Base-by-base conservation (phyloP, 1,139 yeast genomes). In the Zygosaccharomyces sapae region DNA sequence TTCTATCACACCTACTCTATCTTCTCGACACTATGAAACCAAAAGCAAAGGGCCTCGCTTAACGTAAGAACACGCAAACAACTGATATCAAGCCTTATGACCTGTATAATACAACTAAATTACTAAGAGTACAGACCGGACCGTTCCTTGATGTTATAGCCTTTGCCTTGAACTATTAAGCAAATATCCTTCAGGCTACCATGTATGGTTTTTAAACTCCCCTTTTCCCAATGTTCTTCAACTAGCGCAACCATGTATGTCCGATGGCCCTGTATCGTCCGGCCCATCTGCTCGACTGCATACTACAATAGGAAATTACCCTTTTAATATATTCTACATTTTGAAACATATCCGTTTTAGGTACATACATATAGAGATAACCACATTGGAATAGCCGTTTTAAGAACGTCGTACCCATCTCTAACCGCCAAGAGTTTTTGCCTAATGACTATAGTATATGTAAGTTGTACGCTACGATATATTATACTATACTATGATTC, bases 401-500 rank as follows among this genome's bases (percentile, higher is more conserved):
- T 24, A 8, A 8, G 27, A 24, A 8, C 27, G 10, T 24, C 10
- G 27, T 24, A 24, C 10, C 27, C 10, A 24, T 2, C 27, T 24
- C 10, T 24, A 24, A 24, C 27, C 27, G 27, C 27, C 27, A 24
- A 24, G 27, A 8, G 27, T 16, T 8, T 36, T 19, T 13, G 13
- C 20, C n/a, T 35, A 18, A 8, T 20, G 16, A 22, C 12, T 19
- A 10, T 36, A 12, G 24, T 10, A 27, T 30, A 9, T 16, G 16
- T 30, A n/a, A 30, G 16, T 27, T 40, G 20, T 41, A 34, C 25
- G 25, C 25, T 22, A 22, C 25, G 25, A 3, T 22, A 20, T 30
- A 30, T 33, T 29, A 29, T 33, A 44, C 19, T 24, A 39, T 37
- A 33, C 31, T 37, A 24, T 33, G 27, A 33, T 34, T 10, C 9